Base-by-base conservation (phyloP, 768 basidiomycete genomes). In the Amanita jacksonii region DNA sequence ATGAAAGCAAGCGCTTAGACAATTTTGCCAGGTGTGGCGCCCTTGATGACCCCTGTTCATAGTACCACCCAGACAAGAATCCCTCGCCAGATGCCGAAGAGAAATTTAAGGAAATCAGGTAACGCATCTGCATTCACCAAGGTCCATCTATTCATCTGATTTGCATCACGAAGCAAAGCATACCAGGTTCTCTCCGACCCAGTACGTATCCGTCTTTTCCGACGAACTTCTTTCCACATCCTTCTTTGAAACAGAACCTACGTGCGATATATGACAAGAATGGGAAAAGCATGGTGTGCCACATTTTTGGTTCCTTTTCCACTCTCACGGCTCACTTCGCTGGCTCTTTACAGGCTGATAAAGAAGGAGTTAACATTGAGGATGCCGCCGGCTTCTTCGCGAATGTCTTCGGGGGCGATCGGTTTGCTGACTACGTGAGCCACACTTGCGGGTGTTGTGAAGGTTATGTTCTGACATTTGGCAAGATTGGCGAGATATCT, bases 41-140 rank as follows among this genome's bases (percentile, higher is more conserved):
- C 22, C 40, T 43, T 31, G 35, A 45, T 22, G 44, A 20, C 16
- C 38, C 35, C 5, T 33, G 18, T 39, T 46, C 22, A 13, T 52
- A 92, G 86, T 94, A 82, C 59, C 92, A 96, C 59, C 93, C 92
- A 4, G 93, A 96, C 65, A 96, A 94, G 74, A 97, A 97, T 56
- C 73, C 78, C 5, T 85, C 88, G 3, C 74, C 80, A n/a, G 89
- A 90, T 55, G 96, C 94, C 1, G 91, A 92, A 59, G 84, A 87
- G 60, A 92, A 81, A 68, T 99, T 99, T 70, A 94, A 97, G 65
- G 88, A 96, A 36, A 88, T 99, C 57, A 91, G 89, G 87, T 81
- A 52, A 6, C n/a, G n/a, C n/a, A n/a, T n/a, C n/a, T n/a, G n/a
- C n/a, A n/a, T n/a, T n/a, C n/a, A n/a, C n/a, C n/a, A n/a, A n/a